Evolutionary conservation across 2,329 filamentous ascomycete genomes (phyloP).

Genomic region (Cercospora beticola): DNA sequence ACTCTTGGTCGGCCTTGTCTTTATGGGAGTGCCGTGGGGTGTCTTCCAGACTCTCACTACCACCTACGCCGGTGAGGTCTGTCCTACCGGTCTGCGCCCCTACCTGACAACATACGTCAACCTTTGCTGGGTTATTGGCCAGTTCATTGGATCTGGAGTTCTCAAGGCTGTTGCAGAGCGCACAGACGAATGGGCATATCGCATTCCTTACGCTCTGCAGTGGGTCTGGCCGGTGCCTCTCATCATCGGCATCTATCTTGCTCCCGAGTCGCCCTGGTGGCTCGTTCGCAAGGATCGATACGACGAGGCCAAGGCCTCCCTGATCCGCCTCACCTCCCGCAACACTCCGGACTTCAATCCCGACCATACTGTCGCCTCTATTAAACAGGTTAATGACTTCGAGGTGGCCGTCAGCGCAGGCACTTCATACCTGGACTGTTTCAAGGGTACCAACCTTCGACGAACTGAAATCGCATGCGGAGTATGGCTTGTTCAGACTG

Average conservation of each 20-base stretch:
- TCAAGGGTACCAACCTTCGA: conserved; percentile 46
- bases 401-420: conserved; percentile 36
- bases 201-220: conserved; percentile 47
- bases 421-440: conserved; percentile 41
- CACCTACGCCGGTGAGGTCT: conserved; percentile 43
- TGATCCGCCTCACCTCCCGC: conserved; percentile 33
- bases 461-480: conserved; percentile 45
- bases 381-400: conserved; percentile 40
- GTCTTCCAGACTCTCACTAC: conserved; percentile 36
- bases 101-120: conserved; percentile 35
- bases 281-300: conserved; percentile 33
- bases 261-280: conserved; percentile 37
- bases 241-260: conserved; percentile 32
- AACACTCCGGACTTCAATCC: conserved; percentile 16
- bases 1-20: conserved; percentile 37
- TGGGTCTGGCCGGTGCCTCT: conserved; percentile 49
- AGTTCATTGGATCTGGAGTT: conserved; percentile 41
- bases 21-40: conserved; percentile 46
- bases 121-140: conserved; percentile 45
- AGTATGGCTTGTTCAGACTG: conserved; percentile 40
- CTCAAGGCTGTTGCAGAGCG: conserved; percentile 38
- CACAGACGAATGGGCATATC: conserved; percentile 40
- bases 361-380: conserved; percentile 40
- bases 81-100: conserved; percentile 31
- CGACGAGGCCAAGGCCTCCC: conserved; percentile 30